These are phyloP conservation scores for Maudiozyma serrabonitensis DNA, from an alignment of 805 yeast genomes.

Conservation along the genomic window DNA sequence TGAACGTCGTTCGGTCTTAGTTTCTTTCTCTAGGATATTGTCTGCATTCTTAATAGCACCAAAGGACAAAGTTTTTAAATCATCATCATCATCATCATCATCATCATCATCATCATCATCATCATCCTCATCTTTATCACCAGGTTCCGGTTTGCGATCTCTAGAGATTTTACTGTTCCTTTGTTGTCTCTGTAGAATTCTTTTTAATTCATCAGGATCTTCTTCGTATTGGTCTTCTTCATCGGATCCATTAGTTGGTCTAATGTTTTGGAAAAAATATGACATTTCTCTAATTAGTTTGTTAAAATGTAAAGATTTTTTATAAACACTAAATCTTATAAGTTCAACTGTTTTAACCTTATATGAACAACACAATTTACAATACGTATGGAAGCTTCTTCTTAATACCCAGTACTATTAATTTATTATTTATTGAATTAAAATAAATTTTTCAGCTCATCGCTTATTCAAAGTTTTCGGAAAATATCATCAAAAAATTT, in stretches of 20 bases:
- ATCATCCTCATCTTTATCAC: too few species aligned
- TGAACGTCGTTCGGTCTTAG: constrained; percentile 7
- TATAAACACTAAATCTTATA: too few species aligned
- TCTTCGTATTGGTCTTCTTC: constrained; percentile 24
- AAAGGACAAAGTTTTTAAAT: constrained; percentile 47
- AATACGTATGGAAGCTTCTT: not conserved
- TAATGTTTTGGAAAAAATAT: constrained; percentile 24
- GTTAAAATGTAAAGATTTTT: not conserved
- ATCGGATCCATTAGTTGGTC: constrained; percentile 22
- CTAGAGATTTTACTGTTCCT: not conserved
- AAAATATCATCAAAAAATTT: too few species aligned
- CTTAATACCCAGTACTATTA: too few species aligned
- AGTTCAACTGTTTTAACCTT: not conserved
- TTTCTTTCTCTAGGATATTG: constrained; percentile 29
- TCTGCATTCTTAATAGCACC: constrained; percentile 57
- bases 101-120: not conserved
- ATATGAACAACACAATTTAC: not conserved
- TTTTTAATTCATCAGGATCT: constrained; percentile 8
- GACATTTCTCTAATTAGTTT: constrained; percentile 15
- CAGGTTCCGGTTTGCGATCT: constrained; percentile 1
- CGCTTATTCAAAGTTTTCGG: not conserved
- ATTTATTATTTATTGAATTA: not conserved
- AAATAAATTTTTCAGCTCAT: not conserved
- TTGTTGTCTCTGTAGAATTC: constrained; percentile 27
- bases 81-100: constrained; percentile 33